These are phyloP conservation scores for Saussurea involucrata DNA, from an alignment of 129 eudicot species.

Conservation along the genomic window DNA sequence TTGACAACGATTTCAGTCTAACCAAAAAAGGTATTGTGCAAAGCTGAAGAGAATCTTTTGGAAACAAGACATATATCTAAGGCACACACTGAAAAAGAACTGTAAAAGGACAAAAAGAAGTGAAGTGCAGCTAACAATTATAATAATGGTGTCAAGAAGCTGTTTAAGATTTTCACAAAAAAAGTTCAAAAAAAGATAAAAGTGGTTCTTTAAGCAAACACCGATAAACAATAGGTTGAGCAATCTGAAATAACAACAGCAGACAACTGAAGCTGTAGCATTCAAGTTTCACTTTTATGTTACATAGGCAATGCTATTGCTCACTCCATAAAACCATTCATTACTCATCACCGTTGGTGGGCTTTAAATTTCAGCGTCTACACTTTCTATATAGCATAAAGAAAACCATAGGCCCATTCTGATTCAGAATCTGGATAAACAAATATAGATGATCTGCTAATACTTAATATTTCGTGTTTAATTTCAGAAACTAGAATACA, in stretches of 20 bases:
- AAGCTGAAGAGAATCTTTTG: background rate
- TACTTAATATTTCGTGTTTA: background rate
- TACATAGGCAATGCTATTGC: background rate
- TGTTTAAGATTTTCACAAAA: background rate
- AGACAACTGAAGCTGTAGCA: background rate
- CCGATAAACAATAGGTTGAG: background rate
- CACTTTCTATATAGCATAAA: background rate
- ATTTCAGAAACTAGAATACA: background rate
- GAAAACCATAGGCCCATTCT: background rate
- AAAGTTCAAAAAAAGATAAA: background rate
- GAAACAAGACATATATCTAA: background rate
- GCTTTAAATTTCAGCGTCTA: background rate
- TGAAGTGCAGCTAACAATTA: background rate
- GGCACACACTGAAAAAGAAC: background rate
- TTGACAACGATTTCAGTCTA: background rate
- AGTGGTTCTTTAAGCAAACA: background rate
- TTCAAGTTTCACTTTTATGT: slow-evolving; percentile 7
- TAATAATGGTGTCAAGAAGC: background rate
- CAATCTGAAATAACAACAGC: background rate
- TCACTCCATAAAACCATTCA: background rate
- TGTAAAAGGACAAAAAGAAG: background rate
- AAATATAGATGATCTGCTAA: background rate
- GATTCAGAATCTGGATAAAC: slow-evolving; percentile 1
- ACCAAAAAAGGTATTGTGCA: background rate
- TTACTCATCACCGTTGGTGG: background rate